Percentiles rank a stretch among this genome's conserved stretches.
These are phyloP conservation scores for Avena eriantha DNA, from an alignment of 176 grass and related monocot species.

Conservation along the genomic window DNA sequence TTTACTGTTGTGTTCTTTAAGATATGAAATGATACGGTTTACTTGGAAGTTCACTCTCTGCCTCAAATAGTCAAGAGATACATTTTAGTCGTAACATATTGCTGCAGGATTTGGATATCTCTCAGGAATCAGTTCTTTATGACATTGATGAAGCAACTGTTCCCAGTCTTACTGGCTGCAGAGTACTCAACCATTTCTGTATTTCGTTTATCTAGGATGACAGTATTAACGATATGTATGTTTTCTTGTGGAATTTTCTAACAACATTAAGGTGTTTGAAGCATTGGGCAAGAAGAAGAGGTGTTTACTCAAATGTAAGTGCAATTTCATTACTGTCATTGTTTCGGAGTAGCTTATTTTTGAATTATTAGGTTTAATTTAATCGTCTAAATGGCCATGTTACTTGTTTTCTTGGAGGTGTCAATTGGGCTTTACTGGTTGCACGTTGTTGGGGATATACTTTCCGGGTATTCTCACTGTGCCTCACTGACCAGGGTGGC, in stretches of 20 bases:
- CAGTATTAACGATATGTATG: conserved; percentile 3
- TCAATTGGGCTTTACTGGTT: conserved; percentile 83
- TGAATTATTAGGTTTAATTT: neutral
- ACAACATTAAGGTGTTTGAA: conserved; percentile 83
- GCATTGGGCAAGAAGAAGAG: conserved; percentile 80
- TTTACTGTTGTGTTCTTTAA: neutral
- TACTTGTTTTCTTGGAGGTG: conserved; percentile 89
- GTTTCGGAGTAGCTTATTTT: neutral
- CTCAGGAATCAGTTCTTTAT: conserved; percentile 84
- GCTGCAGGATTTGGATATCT: conserved; percentile 89
- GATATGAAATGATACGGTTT: conserved; percentile 6
- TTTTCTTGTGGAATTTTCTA: conserved; percentile 68
- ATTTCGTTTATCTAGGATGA: conserved; percentile 25
- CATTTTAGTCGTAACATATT: conserved; percentile 27
- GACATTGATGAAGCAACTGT: conserved; percentile 86
- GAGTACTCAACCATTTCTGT: conserved; percentile 16
- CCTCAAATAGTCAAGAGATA: conserved; percentile 33
- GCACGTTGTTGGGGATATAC: too few relatives aligned
- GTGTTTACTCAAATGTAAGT: conserved; percentile 82
- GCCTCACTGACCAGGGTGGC: too few relatives aligned
- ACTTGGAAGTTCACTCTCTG: neutral
- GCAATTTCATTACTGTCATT: neutral
- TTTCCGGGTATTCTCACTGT: too few relatives aligned
- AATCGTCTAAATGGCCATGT: conserved; percentile 47
- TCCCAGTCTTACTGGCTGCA: conserved; percentile 94